phyloP scores from a whole-genome alignment of 2,329 filamentous ascomycete genomes.

The Fusarium nodosum region DNA sequence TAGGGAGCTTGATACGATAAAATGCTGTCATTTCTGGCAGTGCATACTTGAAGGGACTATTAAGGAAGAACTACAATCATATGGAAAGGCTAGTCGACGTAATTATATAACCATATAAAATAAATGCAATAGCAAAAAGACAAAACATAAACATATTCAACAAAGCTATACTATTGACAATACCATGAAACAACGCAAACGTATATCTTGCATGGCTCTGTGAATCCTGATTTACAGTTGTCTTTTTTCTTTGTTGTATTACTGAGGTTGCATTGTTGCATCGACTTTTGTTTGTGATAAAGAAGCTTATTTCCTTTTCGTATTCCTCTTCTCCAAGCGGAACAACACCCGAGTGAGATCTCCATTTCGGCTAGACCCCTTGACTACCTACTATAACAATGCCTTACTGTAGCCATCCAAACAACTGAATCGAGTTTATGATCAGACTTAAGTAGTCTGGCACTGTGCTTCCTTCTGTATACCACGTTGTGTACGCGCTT shows the following conservation, averaged over 20 bases:
- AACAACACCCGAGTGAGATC: not conserved
- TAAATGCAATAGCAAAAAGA: not conserved
- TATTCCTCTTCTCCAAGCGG: not conserved
- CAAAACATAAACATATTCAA: not conserved
- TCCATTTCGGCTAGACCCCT: not conserved
- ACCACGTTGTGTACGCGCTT: not conserved
- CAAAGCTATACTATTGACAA: not conserved
- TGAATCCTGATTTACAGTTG: not conserved
- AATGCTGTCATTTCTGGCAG: not conserved
- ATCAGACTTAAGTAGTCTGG: conserved; percentile 2
- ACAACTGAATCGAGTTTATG: conserved; percentile 17
- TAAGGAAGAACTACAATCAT: not conserved
- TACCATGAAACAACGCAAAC: not conserved
- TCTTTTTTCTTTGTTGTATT: not conserved
- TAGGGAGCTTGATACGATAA: not conserved
- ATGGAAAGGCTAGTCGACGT: not conserved
- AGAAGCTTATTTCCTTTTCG: not conserved
- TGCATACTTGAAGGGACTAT: not conserved
- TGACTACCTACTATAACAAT: not conserved
- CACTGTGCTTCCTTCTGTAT: not conserved
- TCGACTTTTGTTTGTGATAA: not conserved
- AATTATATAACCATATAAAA: not conserved
- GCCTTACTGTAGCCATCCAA: not conserved
- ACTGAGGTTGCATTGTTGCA: not conserved
- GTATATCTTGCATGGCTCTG: not conserved